Evolutionary conservation across 2,329 filamentous ascomycete species (phyloP).

Genomic region (Tolypocladium tundrense): DNA sequence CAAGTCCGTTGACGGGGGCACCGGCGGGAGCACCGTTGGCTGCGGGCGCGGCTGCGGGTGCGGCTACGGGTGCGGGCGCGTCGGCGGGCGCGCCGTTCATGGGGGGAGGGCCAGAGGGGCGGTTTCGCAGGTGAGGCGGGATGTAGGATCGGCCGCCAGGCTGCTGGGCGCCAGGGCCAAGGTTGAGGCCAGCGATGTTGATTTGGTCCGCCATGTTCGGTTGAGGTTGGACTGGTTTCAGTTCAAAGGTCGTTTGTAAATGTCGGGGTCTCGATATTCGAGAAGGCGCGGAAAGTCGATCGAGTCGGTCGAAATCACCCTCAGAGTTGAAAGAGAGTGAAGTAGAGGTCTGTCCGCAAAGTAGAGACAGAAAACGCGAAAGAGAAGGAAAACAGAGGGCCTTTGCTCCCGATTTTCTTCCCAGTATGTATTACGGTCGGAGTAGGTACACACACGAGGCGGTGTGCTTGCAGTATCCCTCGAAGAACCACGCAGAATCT

Average conservation of each 20-base stretch:
- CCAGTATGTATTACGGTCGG: slow-evolving; percentile 16
- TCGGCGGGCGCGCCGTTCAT: slow-evolving; percentile 4
- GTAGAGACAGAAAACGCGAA: slow-evolving; percentile 17
- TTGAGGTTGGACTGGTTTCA: slow-evolving; percentile 11
- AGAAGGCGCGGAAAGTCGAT: slow-evolving; percentile 1
- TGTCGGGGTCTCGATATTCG: not conserved
- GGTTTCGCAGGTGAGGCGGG: slow-evolving; percentile 69
- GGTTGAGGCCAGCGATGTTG: slow-evolving; percentile 66
- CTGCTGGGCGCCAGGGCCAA: slow-evolving; percentile 35
- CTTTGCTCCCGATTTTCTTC: slow-evolving; percentile 20
- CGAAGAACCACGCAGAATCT: slow-evolving; percentile 32
- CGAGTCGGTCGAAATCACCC: slow-evolving; percentile 14
- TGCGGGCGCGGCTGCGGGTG: not conserved
- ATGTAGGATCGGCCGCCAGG: slow-evolving; percentile 59
- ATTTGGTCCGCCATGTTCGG: slow-evolving; percentile 71
- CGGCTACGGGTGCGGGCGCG: not conserved
- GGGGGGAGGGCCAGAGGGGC: slow-evolving; percentile 9
- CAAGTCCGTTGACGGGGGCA: slow-evolving; percentile 16
- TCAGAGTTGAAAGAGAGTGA: slow-evolving; percentile 19
- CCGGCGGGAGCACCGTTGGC: slow-evolving; percentile 10
- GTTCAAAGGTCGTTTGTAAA: slow-evolving; percentile 5
- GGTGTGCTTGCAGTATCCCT: slow-evolving; percentile 24
- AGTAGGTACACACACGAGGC: slow-evolving; percentile 14
- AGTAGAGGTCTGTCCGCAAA: slow-evolving; percentile 15
- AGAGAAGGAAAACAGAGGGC: slow-evolving; percentile 24